Evolutionary conservation across 805 yeast genomes (phyloP).

Genomic region (Wickerhamiella alocasiicola): DNA sequence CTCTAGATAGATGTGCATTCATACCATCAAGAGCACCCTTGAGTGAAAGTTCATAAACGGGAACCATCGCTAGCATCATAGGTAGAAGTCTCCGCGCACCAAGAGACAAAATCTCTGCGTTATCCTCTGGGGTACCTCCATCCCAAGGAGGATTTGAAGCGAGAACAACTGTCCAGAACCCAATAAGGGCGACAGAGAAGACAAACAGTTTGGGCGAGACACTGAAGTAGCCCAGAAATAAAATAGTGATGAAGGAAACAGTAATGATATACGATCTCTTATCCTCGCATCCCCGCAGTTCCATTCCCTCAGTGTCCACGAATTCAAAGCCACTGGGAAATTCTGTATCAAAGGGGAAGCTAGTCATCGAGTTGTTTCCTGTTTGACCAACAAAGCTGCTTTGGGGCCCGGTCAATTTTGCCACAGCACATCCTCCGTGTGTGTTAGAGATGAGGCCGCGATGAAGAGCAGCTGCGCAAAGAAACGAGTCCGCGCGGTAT

Average conservation of each 20-base stretch:
- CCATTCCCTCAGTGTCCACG: constrained; percentile 28
- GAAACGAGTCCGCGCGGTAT: constrained; percentile 77
- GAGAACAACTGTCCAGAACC: constrained; percentile 72
- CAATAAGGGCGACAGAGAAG: constrained; percentile 50
- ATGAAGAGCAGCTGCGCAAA: constrained; percentile 85
- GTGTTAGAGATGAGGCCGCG: constrained; percentile 64
- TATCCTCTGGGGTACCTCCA: constrained; percentile 37
- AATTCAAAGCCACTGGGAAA: constrained; percentile 67
- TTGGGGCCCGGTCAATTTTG: constrained; percentile 45
- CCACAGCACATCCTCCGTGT: constrained; percentile 65
- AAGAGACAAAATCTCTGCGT: constrained; percentile 52
- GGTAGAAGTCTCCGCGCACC: constrained; percentile 71
- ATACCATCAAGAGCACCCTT: constrained; percentile 15
- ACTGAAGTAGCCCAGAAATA: constrained; percentile 31
- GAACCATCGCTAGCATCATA: constrained; percentile 53
- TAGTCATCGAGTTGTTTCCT: constrained; percentile 43
- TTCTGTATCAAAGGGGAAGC: constrained; percentile 49
- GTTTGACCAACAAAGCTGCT: constrained; percentile 34
- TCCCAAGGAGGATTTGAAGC: constrained; percentile 62
- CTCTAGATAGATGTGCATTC: constrained; percentile 27
- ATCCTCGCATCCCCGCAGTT: constrained; percentile 49
- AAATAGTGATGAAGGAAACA: constrained; percentile 49
- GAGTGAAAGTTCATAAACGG: constrained; percentile 48
- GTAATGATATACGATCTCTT: constrained; percentile 46
- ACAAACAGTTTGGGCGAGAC: constrained; percentile 44